A percentile compares a stretch with the other conserved stretches of the same genome.
Evolutionary conservation across 2,329 filamentous ascomycete species (phyloP).

Genomic region (Fusarium subtropicale): DNA sequence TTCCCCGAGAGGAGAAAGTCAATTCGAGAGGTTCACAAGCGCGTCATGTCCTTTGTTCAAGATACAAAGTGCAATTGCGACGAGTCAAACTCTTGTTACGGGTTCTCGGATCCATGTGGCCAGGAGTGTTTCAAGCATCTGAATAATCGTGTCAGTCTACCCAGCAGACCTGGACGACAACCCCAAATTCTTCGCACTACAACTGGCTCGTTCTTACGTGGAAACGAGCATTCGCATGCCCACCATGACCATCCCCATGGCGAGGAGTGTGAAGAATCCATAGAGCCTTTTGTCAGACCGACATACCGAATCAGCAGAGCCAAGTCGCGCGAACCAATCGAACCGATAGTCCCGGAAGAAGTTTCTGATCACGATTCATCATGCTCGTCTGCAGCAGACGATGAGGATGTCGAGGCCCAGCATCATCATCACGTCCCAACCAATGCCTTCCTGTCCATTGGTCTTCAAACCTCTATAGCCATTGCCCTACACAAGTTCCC

Average conservation of each 20-base stretch:
- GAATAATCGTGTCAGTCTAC: slow-evolving; percentile 52
- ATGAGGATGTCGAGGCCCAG: slow-evolving; percentile 62
- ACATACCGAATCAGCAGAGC: slow-evolving; percentile 53
- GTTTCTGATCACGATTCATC: slow-evolving; percentile 42
- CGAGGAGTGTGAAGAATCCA: slow-evolving; percentile 36
- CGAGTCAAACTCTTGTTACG: slow-evolving; percentile 69
- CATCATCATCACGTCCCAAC: slow-evolving; percentile 96
- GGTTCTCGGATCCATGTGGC: slow-evolving; percentile 73
- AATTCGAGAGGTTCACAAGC: slow-evolving; percentile 64
- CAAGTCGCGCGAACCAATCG: slow-evolving; percentile 55
- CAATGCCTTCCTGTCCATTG: slow-evolving; percentile 93
- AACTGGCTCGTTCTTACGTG: slow-evolving; percentile 52
- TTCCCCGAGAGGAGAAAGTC: slow-evolving; percentile 61
- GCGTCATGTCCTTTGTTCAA: slow-evolving; percentile 73
- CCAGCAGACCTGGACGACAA: slow-evolving; percentile 48
- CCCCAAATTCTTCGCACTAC: slow-evolving; percentile 57
- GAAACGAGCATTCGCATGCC: slow-evolving; percentile 46
- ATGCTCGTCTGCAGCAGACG: slow-evolving; percentile 49
- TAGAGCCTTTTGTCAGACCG: slow-evolving; percentile 49
- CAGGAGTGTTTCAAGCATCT: slow-evolving; percentile 74
- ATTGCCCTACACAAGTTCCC: slow-evolving; percentile 97
- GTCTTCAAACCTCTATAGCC: slow-evolving; percentile 94
- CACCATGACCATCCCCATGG: slow-evolving; percentile 43
- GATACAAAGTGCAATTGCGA: slow-evolving; percentile 74
- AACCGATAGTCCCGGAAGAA: slow-evolving; percentile 42